Conservation (phyloP, 148 eudicot genomes). For the Diospyros kaki region DNA sequence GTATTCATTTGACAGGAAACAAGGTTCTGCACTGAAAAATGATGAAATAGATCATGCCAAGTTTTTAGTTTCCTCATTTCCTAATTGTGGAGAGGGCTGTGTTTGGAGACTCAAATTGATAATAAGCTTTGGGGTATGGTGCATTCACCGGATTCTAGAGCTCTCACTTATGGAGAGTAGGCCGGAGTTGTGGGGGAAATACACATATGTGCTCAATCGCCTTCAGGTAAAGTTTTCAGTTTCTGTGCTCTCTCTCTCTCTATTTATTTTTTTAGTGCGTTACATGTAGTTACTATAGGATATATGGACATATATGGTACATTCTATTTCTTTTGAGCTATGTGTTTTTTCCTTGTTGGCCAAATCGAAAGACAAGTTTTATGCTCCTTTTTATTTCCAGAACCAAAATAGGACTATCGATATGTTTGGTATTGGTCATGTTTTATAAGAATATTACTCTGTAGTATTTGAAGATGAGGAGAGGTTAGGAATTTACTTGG, state of each 20-base stretch:
- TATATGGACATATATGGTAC: not conserved
- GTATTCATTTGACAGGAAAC: constrained; percentile 34
- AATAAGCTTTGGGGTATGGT: constrained; percentile 93
- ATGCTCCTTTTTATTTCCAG: not conserved
- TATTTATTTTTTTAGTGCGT: not conserved
- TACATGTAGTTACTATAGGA: not conserved
- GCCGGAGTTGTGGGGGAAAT: constrained; percentile 97
- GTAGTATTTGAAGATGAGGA: no score
- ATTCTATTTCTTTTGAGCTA: not conserved
- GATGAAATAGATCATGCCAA: constrained; percentile 36
- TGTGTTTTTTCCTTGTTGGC: not conserved
- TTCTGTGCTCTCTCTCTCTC: not conserved
- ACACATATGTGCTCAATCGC: constrained; percentile 91
- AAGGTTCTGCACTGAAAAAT: not conserved
- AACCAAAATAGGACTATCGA: no score
- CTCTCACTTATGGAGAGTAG: constrained; percentile 98
- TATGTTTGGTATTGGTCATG: no score
- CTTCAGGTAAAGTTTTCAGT: constrained; percentile 70
- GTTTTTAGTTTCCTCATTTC: constrained; percentile 50
- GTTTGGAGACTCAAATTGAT: constrained; percentile 74
- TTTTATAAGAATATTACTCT: no score
- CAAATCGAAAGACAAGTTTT: not conserved
- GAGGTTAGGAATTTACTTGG: no score
- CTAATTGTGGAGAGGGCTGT: constrained; percentile 92
- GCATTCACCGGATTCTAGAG: constrained; percentile 81